Base-by-base conservation (phyloP, 352 stramenopile species). In the Elongisporangium prolatum region DNA sequence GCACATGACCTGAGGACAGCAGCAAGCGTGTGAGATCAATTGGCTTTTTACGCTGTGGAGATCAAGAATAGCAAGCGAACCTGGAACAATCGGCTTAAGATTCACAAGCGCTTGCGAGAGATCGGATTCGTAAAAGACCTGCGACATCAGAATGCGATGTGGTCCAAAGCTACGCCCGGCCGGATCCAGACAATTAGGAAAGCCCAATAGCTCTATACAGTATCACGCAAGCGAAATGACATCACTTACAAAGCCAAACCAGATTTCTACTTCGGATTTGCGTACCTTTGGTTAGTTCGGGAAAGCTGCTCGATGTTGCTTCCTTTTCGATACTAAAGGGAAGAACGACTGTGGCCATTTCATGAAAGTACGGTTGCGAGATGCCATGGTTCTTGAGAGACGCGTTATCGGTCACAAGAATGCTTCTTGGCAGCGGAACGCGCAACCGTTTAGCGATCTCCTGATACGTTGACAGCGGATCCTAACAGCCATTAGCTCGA, bases 81-180 rank as follows among this genome's bases (percentile, higher is more conserved):
- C 92, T 66, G 79, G 75, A 25, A 98, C 90, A 59, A 98, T 96
- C 1, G 93, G 95, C 55, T 97, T 96, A 34, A 98, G 74, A 64
- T 98, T 98, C 21, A 98, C 93, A 65, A 98, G 80, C 24, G 82
- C 89, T 34, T 86, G 85, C 2, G 76, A 89, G 10, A 79, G 57
- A 5, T 58, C 9, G 4, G 73, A 82, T 52, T 88, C 60, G 57
- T 80, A 80, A 57, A 93, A 93, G 1, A 93, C 52, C 59, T 93
- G 71, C 4, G 67, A 69, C 20, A 63, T 49, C 2, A 61, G 37
- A 4, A 95, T 69, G 8, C 67, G 65, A 50, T 77, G 72, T 22
- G 72, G 61, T 3, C 79, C 79, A 56, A 89, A 91, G 55, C 64
- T 67, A 4, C 69, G 63, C 0, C 59, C 54, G 34, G 65, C 49